phyloP scores from a whole-genome alignment of 2,329 filamentous ascomycete genomes.

The Verticillium albo-atrum region DNA sequence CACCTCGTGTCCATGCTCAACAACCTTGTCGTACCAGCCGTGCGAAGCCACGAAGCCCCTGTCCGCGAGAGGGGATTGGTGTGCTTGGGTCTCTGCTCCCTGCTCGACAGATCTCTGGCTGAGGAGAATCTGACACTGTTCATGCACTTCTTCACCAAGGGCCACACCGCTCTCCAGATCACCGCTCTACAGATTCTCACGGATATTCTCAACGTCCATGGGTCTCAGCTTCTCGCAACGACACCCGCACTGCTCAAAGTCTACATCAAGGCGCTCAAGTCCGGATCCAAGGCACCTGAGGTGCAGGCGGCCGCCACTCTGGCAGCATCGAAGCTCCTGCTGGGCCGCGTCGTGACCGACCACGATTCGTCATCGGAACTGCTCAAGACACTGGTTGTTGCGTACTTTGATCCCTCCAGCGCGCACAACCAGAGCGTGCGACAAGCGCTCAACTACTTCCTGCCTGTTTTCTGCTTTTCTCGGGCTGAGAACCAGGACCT shows the following conservation, averaged over 20 bases:
- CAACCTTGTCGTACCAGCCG: conserved; percentile 91
- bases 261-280: conserved; percentile 78
- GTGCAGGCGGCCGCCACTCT: conserved; percentile 79
- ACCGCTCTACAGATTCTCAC: conserved; percentile 88
- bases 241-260: conserved; percentile 74
- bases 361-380: conserved; percentile 63
- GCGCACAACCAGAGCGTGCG: conserved; percentile 74
- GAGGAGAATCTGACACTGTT: conserved; percentile 91
- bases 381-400: conserved; percentile 77
- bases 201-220: conserved; percentile 88
- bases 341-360: conserved; percentile 74
- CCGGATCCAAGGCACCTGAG: conserved; percentile 61
- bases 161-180: conserved; percentile 83
- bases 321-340: conserved; percentile 79
- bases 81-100: conserved; percentile 84
- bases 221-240: conserved; percentile 66
- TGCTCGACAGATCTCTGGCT: conserved; percentile 86
- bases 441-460: conserved; percentile 87
- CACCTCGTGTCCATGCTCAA: conserved; percentile 97
- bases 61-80: conserved; percentile 87
- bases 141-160: conserved; percentile 93
- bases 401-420: conserved; percentile 86
- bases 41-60: conserved; percentile 86
- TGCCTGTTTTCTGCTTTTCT: conserved; percentile 91
- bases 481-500: conserved; percentile 75